These are phyloP conservation scores for Kurtzmaniella quercitrusa DNA, from an alignment of 1,139 yeast species.

Conservation along the genomic window DNA sequence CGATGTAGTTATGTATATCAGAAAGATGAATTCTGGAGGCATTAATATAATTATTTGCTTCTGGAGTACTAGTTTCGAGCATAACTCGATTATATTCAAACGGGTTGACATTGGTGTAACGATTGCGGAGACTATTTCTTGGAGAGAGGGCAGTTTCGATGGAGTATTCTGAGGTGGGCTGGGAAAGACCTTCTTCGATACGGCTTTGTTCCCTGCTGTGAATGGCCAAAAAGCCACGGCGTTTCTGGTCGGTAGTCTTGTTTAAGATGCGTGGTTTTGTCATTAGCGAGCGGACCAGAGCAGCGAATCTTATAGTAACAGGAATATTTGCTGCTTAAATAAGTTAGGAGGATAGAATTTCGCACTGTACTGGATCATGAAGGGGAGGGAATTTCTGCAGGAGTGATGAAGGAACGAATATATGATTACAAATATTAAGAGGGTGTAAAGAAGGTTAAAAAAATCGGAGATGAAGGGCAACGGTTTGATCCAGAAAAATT, in stretches of 20 bases:
- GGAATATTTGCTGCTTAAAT: no score
- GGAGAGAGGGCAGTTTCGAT: slow-evolving; percentile 15
- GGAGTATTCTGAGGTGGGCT: background rate
- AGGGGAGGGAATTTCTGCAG: no score
- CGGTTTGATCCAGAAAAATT: no score
- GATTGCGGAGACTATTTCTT: slow-evolving; percentile 24
- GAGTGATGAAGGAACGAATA: no score
- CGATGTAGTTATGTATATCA: slow-evolving; percentile 26
- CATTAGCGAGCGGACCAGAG: background rate
- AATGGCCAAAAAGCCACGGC: slow-evolving; percentile 2
- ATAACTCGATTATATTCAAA: slow-evolving; percentile 36
- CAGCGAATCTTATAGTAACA: background rate
- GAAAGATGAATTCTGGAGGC: slow-evolving; percentile 33
- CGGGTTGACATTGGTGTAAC: slow-evolving; percentile 43
- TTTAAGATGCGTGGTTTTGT: background rate
- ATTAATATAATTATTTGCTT: slow-evolving; percentile 35
- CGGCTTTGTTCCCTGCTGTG: slow-evolving; percentile 2
- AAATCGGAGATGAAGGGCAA: no score
- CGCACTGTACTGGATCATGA: no score
- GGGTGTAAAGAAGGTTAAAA: no score
- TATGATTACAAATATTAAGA: no score
- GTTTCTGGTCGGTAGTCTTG: slow-evolving; percentile 1
- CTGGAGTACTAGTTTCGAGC: slow-evolving; percentile 18
- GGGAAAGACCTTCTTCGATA: background rate
- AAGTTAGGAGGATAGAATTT: no score